Evolutionary conservation across 2,329 filamentous ascomycete species (phyloP).

Genomic region (Trichoderma atroviride): DNA sequence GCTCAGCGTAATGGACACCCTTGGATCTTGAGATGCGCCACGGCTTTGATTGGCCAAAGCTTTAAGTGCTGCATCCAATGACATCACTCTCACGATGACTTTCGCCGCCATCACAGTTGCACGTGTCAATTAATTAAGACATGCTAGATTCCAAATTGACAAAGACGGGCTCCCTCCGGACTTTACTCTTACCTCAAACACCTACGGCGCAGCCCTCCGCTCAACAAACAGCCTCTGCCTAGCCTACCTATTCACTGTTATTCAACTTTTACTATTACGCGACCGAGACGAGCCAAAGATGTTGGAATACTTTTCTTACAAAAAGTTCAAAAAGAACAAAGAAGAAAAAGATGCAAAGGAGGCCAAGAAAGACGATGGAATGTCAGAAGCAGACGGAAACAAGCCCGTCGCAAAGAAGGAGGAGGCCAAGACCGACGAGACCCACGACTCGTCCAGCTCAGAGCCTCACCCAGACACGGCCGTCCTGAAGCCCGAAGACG

Average conservation of each 20-base stretch:
- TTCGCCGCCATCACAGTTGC: background rate
- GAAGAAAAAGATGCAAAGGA: constrained; percentile 50
- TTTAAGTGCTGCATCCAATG: constrained; percentile 17
- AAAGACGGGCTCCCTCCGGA: background rate
- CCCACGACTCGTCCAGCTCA: constrained; percentile 35
- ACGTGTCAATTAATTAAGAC: constrained; percentile 13
- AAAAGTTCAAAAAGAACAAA: constrained; percentile 63
- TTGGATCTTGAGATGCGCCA: background rate
- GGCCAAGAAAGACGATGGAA: constrained; percentile 31
- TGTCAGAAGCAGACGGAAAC: background rate
- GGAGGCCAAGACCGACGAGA: constrained; percentile 18
- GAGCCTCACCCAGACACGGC: constrained; percentile 40
- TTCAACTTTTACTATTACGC: background rate
- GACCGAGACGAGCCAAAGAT: constrained; percentile 43
- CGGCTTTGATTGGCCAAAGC: constrained; percentile 8
- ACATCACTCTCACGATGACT: constrained; percentile 22
- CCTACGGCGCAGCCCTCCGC: background rate
- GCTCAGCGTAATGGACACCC: background rate
- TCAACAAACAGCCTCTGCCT: background rate
- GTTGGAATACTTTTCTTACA: constrained; percentile 65
- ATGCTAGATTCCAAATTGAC: background rate
- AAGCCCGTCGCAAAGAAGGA: background rate
- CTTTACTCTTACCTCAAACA: background rate
- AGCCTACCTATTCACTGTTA: too few species aligned
- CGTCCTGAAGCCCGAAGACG: constrained; percentile 59